Conservation (phyloP, 1,139 yeast species). For the Magnusiomyces fungicola region DNA sequence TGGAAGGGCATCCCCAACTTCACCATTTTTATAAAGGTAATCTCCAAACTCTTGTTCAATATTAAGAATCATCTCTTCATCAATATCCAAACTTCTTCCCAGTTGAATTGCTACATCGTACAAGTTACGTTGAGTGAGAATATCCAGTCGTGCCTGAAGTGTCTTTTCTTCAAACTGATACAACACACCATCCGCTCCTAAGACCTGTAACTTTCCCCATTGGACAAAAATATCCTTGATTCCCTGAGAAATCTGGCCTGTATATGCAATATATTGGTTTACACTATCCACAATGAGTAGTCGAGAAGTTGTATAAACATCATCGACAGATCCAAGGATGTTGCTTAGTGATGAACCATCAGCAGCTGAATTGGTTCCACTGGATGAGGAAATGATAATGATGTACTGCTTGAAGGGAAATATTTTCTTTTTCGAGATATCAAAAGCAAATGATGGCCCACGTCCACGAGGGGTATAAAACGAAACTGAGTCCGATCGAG, state of each 20-base stretch:
- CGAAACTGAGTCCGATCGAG: slow-evolving; percentile 43
- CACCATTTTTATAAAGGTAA: slow-evolving; percentile 56
- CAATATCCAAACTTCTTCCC: slow-evolving; percentile 43
- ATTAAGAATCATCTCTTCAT: slow-evolving; percentile 33
- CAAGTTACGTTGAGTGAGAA: slow-evolving; percentile 61
- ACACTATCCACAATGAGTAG: slow-evolving; percentile 59
- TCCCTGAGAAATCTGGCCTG: slow-evolving; percentile 57
- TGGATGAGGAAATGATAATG: slow-evolving; percentile 45
- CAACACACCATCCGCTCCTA: slow-evolving; percentile 71
- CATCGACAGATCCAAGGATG: slow-evolving; percentile 10
- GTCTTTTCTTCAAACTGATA: slow-evolving; percentile 63
- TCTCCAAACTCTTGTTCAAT: slow-evolving; percentile 70
- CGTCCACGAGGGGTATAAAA: slow-evolving; percentile 52
- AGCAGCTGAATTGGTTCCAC: slow-evolving; percentile 12
- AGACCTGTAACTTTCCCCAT: slow-evolving; percentile 51
- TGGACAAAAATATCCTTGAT: slow-evolving; percentile 49
- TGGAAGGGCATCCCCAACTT: slow-evolving; percentile 59
- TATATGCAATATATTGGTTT: slow-evolving; percentile 66
- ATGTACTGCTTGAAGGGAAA: slow-evolving; percentile 45
- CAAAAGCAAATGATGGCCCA: slow-evolving; percentile 51
- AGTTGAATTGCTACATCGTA: slow-evolving; percentile 67
- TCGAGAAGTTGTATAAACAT: slow-evolving; percentile 35
- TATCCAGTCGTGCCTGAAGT: slow-evolving; percentile 58
- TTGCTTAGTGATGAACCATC: slow-evolving; percentile 17
- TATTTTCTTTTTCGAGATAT: slow-evolving; percentile 50